Evolutionary conservation across 805 yeast genomes (phyloP).

Genomic region (Blastobotrys parvus): DNA sequence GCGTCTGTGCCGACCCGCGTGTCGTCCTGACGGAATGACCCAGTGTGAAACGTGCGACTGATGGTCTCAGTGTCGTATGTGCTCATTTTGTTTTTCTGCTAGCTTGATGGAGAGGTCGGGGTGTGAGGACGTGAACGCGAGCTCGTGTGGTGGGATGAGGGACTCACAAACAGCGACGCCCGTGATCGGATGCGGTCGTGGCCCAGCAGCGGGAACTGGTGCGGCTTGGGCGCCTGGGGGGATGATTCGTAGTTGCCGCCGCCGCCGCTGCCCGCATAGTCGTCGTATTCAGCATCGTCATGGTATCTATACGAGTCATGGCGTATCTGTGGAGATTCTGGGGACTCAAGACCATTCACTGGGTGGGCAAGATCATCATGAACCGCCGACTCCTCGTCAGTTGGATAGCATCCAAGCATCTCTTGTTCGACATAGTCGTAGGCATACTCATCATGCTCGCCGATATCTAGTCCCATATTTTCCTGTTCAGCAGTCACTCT

Average conservation of each 20-base stretch:
- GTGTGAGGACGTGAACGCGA: background rate
- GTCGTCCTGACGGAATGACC: conserved; percentile 17
- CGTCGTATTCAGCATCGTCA: too few relatives aligned
- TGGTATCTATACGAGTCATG: too few relatives aligned
- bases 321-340: too few relatives aligned
- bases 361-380: too few relatives aligned
- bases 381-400: too few relatives aligned
- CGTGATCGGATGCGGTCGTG: background rate
- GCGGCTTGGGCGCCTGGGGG: background rate
- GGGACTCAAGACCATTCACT: too few relatives aligned
- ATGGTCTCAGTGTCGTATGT: conserved; percentile 1
- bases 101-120: background rate
- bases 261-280: background rate
- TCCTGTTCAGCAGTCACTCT: conserved; percentile 85
- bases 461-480: conserved; percentile 76
- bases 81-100: background rate
- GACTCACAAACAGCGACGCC: background rate
- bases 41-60: conserved; percentile 11
- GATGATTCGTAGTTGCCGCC: background rate
- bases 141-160: background rate
- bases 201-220: background rate
- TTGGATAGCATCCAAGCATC: too few relatives aligned
- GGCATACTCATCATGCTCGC: conserved; percentile 87
- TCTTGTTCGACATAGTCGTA: conserved; percentile 34
- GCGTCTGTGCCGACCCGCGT: conserved; percentile 19